Conservation (phyloP, 2,329 filamentous ascomycete genomes). For the Neonectria punicea region DNA sequence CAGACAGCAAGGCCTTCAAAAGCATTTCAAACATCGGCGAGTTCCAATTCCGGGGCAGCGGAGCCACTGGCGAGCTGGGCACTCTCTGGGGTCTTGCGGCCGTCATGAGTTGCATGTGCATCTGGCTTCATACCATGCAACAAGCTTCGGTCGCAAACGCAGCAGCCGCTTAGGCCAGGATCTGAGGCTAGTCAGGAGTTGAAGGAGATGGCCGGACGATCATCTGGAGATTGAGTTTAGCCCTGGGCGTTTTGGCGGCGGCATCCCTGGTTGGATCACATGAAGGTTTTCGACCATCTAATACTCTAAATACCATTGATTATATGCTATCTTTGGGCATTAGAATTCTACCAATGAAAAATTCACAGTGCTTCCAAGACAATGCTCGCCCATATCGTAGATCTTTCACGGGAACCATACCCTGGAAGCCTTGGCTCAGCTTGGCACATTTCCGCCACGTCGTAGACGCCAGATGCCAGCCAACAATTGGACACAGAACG, state of each 20-base stretch:
- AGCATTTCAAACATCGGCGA: slow-evolving; percentile 27
- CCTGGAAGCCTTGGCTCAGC: too few species aligned
- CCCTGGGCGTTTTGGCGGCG: neutral
- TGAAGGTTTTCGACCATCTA: neutral
- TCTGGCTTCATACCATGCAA: slow-evolving; percentile 22
- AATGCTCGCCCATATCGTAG: too few species aligned
- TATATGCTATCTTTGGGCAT: too few species aligned
- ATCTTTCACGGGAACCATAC: too few species aligned
- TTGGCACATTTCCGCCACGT: too few species aligned
- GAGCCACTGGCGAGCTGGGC: slow-evolving; percentile 30
- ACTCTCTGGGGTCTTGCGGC: slow-evolving; percentile 33
- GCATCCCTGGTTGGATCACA: neutral
- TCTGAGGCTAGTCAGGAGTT: too few species aligned
- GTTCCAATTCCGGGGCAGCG: slow-evolving; percentile 33
- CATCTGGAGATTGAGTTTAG: neutral
- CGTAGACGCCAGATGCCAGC: too few species aligned
- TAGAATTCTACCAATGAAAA: too few species aligned
- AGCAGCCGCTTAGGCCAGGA: neutral
- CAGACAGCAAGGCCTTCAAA: slow-evolving; percentile 16
- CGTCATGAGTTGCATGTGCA: slow-evolving; percentile 31
- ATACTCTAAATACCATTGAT: too few species aligned
- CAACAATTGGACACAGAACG: too few species aligned
- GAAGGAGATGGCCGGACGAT: neutral
- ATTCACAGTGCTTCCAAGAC: too few species aligned
- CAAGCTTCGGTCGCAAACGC: slow-evolving; percentile 1